A percentile compares a stretch with the other conserved stretches of the same genome.
These are phyloP conservation scores for Auxenochlorella protothecoides DNA, from an alignment of 139 green algal genomes.

Conservation along the genomic window DNA sequence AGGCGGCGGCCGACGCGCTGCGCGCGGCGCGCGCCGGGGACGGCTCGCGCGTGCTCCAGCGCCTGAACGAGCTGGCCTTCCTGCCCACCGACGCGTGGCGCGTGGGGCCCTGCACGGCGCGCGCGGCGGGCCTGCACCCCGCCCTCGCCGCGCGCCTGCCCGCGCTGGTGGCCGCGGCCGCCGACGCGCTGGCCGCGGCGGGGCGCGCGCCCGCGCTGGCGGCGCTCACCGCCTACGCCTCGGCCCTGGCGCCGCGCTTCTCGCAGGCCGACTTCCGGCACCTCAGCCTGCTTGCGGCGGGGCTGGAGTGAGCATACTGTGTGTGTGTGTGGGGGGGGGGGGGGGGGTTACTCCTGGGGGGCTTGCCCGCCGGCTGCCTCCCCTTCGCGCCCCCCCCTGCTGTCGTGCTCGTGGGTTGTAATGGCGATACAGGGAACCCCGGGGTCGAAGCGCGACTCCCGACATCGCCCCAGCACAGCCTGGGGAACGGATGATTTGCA, in stretches of 20 bases:
- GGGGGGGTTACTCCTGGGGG: too few relatives aligned
- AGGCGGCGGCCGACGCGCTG: not conserved
- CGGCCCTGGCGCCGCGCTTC: slow-evolving; percentile 24
- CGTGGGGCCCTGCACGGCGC: not conserved
- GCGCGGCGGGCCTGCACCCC: slow-evolving; percentile 15
- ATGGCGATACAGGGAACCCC: too few relatives aligned
- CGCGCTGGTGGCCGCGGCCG: slow-evolving; percentile 24
- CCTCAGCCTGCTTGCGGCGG: slow-evolving; percentile 31
- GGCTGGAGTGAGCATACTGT: slow-evolving; percentile 2
- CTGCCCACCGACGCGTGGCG: slow-evolving; percentile 20
- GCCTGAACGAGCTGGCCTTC: slow-evolving; percentile 28
- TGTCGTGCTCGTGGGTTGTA: too few relatives aligned
- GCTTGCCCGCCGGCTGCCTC: too few relatives aligned
- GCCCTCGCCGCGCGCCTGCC: slow-evolving; percentile 22
- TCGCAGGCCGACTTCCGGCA: slow-evolving; percentile 21
- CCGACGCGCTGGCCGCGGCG: slow-evolving; percentile 11
- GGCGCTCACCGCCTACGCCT: slow-evolving; percentile 23
- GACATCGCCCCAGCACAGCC: too few relatives aligned
- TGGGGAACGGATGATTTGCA: too few relatives aligned
- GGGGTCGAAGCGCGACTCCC: too few relatives aligned
- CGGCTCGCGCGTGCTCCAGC: slow-evolving; percentile 8
- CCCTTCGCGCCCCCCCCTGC: too few relatives aligned
- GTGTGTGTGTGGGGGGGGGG: not conserved
- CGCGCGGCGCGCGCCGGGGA: slow-evolving; percentile 9
- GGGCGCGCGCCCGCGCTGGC: slow-evolving; percentile 18